These are phyloP conservation scores for Wickerhamomyces subpelliculosus DNA, from an alignment of 805 yeast genomes.

Conservation along the genomic window DNA sequence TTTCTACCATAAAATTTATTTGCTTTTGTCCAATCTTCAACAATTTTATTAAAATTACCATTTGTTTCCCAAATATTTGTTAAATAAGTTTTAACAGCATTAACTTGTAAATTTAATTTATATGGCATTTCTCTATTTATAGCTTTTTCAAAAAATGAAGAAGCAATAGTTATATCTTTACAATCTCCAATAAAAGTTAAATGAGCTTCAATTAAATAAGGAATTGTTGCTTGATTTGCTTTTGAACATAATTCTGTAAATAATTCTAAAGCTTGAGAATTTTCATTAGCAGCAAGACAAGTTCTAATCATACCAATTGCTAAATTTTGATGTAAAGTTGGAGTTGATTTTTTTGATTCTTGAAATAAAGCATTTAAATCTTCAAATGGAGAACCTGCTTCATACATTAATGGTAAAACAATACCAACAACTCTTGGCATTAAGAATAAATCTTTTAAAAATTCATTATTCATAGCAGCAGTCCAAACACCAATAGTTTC, in stretches of 20 bases:
- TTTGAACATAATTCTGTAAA: slow-evolving; percentile 55
- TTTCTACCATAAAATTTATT: slow-evolving; percentile 51
- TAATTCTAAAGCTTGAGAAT: slow-evolving; percentile 55
- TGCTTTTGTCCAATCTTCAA: slow-evolving; percentile 57
- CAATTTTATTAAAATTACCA: slow-evolving; percentile 49
- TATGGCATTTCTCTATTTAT: slow-evolving; percentile 67
- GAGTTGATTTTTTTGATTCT: slow-evolving; percentile 19
- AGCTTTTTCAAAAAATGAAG: slow-evolving; percentile 69
- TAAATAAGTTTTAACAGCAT: slow-evolving; percentile 59
- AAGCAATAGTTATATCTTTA: slow-evolving; percentile 64
- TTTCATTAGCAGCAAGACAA: slow-evolving; percentile 57
- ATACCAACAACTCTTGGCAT: slow-evolving; percentile 63
- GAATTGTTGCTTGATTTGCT: slow-evolving; percentile 33
- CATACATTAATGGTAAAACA: slow-evolving; percentile 59
- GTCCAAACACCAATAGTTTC: slow-evolving; percentile 73
- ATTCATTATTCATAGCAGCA: slow-evolving; percentile 41
- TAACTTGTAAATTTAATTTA: slow-evolving; percentile 61
- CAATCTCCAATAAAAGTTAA: slow-evolving; percentile 73
- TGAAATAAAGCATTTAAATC: slow-evolving; percentile 55
- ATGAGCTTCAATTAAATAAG: slow-evolving; percentile 67
- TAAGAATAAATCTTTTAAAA: slow-evolving; percentile 39
- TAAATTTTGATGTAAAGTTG: slow-evolving; percentile 34
- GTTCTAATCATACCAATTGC: slow-evolving; percentile 70
- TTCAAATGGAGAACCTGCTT: slow-evolving; percentile 52
- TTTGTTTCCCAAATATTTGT: slow-evolving; percentile 50